phyloP scores from a whole-genome alignment of 2,329 filamentous ascomycete genomes.

The Scedosporium minutisporum region DNA sequence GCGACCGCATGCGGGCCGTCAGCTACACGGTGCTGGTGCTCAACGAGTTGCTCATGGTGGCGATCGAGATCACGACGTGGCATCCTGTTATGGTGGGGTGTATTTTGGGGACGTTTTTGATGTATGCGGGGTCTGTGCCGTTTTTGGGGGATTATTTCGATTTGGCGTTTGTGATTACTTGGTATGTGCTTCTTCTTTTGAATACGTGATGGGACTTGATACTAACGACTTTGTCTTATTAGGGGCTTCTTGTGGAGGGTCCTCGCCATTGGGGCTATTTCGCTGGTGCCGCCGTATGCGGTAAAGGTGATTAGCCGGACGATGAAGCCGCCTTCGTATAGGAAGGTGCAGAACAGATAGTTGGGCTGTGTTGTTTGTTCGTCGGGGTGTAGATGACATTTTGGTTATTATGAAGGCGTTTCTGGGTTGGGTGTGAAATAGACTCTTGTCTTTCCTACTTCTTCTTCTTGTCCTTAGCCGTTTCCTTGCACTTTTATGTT shows the following conservation, averaged over 20 bases:
- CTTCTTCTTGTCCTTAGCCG: not conserved
- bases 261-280: constrained; percentile 66
- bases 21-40: constrained; percentile 86
- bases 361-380: not conserved
- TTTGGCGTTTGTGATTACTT: constrained; percentile 63
- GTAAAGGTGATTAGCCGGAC: constrained; percentile 76
- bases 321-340: constrained; percentile 85
- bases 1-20: constrained; percentile 72
- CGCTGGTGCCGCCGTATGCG: constrained; percentile 76
- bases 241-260: constrained; percentile 87
- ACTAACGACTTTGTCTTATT: constrained; percentile 11
- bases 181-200: constrained; percentile 32
- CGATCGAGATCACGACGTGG: constrained; percentile 94
- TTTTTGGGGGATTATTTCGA: constrained; percentile 90
- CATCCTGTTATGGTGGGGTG: constrained; percentile 83
- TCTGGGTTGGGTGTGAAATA: not conserved
- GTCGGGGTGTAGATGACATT: not conserved
- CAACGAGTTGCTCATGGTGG: constrained; percentile 96
- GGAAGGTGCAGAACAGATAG: constrained; percentile 74
- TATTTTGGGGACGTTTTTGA: constrained; percentile 69
- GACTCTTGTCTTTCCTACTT: not conserved
- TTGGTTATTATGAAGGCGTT: not conserved
- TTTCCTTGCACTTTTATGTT: not conserved
- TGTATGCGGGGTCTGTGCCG: constrained; percentile 77
- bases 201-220: not conserved